A percentile compares a stretch with the other conserved stretches of the same genome.
Evolutionary conservation across 495 filamentous ascomycete species (phyloP).

Genomic region (Lasiosphaeria hispida): DNA sequence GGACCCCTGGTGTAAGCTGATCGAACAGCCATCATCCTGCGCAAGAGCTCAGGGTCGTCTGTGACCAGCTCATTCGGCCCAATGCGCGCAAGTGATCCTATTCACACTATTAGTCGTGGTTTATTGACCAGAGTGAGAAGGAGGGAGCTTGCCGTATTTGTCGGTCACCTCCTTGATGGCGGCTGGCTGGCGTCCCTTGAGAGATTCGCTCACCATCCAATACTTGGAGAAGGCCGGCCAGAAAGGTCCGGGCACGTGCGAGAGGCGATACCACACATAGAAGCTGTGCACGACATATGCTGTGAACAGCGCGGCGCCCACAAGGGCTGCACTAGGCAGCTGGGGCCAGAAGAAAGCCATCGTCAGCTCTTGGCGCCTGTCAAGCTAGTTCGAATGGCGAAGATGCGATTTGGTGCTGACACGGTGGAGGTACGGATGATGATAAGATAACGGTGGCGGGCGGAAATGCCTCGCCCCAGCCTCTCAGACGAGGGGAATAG

Average conservation of each 20-base stretch:
- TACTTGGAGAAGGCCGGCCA: slow-evolving; percentile 22
- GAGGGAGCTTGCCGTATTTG: slow-evolving; percentile 29
- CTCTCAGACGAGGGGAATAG: no score
- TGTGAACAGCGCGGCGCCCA: background rate
- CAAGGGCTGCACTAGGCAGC: background rate
- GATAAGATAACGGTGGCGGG: no score
- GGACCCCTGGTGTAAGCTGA: slow-evolving; percentile 5
- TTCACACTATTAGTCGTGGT: slow-evolving; percentile 22
- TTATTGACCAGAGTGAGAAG: no score
- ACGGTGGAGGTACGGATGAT: no score
- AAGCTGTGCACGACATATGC: background rate
- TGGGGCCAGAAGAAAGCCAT: background rate
- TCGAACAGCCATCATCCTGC: slow-evolving; percentile 5
- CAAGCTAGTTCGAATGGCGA: background rate
- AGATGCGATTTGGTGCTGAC: background rate
- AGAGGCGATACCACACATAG: slow-evolving; percentile 23
- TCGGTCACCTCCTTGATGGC: slow-evolving; percentile 15
- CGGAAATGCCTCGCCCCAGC: no score
- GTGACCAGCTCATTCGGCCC: slow-evolving; percentile 29
- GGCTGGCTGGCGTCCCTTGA: slow-evolving; percentile 17
- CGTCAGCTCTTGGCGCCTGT: background rate
- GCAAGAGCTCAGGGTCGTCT: slow-evolving; percentile 42
- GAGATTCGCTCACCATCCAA: slow-evolving; percentile 22
- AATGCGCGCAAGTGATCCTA: slow-evolving; percentile 23
- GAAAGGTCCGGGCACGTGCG: slow-evolving; percentile 26